Percentiles rank a stretch among this genome's conserved stretches.
phyloP scores from a whole-genome alignment of 2,329 filamentous ascomycete species.

The Ascochyta lentis region DNA sequence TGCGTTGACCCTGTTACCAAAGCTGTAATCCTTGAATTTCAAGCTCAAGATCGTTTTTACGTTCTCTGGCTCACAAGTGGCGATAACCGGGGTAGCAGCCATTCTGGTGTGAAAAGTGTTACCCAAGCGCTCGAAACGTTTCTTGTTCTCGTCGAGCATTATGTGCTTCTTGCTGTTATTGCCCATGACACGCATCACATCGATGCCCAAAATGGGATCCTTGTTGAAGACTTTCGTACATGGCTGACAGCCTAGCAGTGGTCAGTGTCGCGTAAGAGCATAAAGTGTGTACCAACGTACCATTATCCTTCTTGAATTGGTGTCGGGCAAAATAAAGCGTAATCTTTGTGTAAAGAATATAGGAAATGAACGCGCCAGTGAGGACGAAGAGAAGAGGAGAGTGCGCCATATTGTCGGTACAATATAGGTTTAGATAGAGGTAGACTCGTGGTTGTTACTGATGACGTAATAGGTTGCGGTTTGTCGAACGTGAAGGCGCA shows the following conservation, averaged over 20 bases:
- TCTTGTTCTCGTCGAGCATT: constrained; percentile 27
- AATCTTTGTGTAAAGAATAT: constrained; percentile 44
- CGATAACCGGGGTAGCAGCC: constrained; percentile 43
- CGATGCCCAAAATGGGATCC: constrained; percentile 63
- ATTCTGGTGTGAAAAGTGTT: constrained; percentile 52
- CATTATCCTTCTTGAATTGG: constrained; percentile 51
- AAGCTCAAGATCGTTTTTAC: constrained; percentile 55
- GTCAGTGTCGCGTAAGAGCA: background rate
- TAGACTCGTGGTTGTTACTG: background rate
- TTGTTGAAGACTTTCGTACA: constrained; percentile 57
- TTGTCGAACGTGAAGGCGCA: background rate
- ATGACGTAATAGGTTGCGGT: background rate
- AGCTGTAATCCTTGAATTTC: constrained; percentile 56
- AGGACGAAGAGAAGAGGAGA: constrained; percentile 39
- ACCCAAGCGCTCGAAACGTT: constrained; percentile 34
- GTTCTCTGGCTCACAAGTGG: constrained; percentile 57
- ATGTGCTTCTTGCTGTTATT: constrained; percentile 45
- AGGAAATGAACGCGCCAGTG: constrained; percentile 42
- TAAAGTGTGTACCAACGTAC: background rate
- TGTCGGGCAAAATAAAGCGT: constrained; percentile 47
- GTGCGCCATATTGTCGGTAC: constrained; percentile 25
- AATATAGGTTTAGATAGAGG: background rate
- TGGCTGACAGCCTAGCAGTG: constrained; percentile 52
- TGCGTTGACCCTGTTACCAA: constrained; percentile 44
- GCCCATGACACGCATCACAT: constrained; percentile 54